phyloP scores from a whole-genome alignment of 768 basidiomycete genomes.

The Floccularia luteovirens region DNA sequence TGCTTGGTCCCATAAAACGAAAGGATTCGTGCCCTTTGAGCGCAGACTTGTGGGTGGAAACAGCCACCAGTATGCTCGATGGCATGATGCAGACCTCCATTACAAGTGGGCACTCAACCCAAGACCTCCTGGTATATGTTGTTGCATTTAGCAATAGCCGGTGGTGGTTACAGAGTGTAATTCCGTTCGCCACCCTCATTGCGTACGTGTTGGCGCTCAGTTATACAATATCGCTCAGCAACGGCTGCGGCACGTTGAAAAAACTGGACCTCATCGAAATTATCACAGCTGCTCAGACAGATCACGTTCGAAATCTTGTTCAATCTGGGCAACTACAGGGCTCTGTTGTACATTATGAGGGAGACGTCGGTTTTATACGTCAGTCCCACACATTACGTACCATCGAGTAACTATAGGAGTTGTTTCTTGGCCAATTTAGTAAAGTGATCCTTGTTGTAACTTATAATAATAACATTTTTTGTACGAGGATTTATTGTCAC shows the following conservation, averaged over 20 bases:
- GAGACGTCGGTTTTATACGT: neutral
- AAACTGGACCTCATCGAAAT: constrained; percentile 5
- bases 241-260: constrained; percentile 4
- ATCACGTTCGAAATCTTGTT: constrained; percentile 6
- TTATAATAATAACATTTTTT: too few species aligned
- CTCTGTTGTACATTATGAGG: constrained; percentile 1
- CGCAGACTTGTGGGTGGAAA: constrained; percentile 9
- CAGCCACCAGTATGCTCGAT: constrained; percentile 9
- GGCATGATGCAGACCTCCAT: constrained; percentile 12
- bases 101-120: constrained; percentile 1
- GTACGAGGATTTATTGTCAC: too few species aligned
- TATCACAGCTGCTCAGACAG: constrained; percentile 6
- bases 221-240: constrained; percentile 5
- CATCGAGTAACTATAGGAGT: too few species aligned
- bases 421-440: too few species aligned
- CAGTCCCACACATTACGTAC: too few species aligned
- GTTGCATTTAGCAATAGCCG: neutral
- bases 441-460: too few species aligned
- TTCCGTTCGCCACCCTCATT: constrained; percentile 8
- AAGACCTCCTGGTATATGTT: constrained; percentile 1
- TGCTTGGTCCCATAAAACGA: constrained; percentile 10
- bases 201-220: constrained; percentile 4
- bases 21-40: constrained; percentile 7
- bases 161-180: constrained; percentile 12
- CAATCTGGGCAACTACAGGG: constrained; percentile 1